Evolutionary conservation across 805 yeast species (phyloP).

Genomic region (Middelhovenomyces tepae): DNA sequence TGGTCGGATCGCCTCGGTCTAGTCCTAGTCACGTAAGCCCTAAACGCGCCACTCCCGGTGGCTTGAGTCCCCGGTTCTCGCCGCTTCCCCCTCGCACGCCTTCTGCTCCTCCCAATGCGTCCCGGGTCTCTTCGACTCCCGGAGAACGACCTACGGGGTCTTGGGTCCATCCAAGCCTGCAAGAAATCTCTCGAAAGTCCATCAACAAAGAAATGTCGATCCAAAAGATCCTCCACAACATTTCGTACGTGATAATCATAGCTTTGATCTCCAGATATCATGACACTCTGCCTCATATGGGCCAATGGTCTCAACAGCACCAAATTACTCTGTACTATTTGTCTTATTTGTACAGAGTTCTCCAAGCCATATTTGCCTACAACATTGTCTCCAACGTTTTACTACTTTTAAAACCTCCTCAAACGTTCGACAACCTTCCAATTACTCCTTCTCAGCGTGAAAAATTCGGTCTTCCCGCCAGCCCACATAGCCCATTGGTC

Average conservation of each 20-base stretch:
- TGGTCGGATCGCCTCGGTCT: slow-evolving; percentile 1
- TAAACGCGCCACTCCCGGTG: neutral
- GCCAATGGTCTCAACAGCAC: neutral
- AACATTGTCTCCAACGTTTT: slow-evolving; percentile 13
- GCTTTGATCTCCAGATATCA: too few relatives aligned
- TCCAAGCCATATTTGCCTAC: slow-evolving; percentile 16
- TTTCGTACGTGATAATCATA: too few relatives aligned
- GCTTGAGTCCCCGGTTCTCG: neutral
- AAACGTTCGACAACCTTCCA: slow-evolving; percentile 21
- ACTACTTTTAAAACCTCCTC: slow-evolving; percentile 11
- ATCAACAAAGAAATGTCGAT: slow-evolving; percentile 36
- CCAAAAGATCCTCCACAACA: slow-evolving; percentile 28
- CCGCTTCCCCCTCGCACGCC: slow-evolving; percentile 3
- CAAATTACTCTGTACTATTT: slow-evolving; percentile 12
- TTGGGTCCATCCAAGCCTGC: slow-evolving; percentile 19
- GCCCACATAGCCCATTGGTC: slow-evolving; percentile 8
- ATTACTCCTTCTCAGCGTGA: slow-evolving; percentile 21
- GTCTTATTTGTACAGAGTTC: slow-evolving; percentile 17
- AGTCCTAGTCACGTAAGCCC: slow-evolving; percentile 3
- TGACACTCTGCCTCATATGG: too few relatives aligned
- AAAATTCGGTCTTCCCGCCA: slow-evolving; percentile 22
- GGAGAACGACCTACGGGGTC: slow-evolving; percentile 17
- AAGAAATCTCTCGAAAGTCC: slow-evolving; percentile 27
- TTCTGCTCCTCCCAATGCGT: slow-evolving; percentile 13
- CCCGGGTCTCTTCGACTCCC: slow-evolving; percentile 9